These are phyloP conservation scores for Blastobotrys petasosporus DNA, from an alignment of 1,139 yeast species.

Conservation along the genomic window DNA sequence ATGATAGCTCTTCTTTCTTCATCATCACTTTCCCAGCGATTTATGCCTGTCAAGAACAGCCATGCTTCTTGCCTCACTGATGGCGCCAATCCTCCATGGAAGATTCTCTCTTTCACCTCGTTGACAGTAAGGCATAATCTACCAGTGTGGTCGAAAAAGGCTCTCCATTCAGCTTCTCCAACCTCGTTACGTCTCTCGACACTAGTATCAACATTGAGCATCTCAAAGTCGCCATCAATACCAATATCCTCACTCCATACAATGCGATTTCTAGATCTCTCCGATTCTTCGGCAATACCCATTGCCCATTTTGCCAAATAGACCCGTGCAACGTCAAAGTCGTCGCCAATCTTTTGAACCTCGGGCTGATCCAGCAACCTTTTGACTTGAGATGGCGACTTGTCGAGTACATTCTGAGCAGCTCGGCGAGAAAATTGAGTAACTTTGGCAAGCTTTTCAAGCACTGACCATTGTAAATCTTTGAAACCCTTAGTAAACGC, in stretches of 20 bases:
- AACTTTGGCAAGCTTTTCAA: conserved; percentile 79
- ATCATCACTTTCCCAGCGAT: conserved; percentile 78
- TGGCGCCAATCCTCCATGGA: conserved; percentile 79
- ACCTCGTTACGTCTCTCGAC: conserved; percentile 65
- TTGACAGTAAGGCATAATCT: conserved; percentile 61
- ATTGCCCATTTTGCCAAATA: conserved; percentile 97
- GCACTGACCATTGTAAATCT: conserved; percentile 76
- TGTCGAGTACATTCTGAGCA: conserved; percentile 54
- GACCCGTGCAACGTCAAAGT: conserved; percentile 85
- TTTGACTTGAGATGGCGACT: conserved; percentile 55
- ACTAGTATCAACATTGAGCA: conserved; percentile 51
- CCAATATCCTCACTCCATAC: conserved; percentile 47
- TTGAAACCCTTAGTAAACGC: conserved; percentile 39
- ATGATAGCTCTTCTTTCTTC: conserved; percentile 60
- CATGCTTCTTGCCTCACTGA: conserved; percentile 70
- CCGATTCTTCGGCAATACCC: conserved; percentile 90
- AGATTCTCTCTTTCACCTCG: conserved; percentile 75
- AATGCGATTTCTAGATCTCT: conserved; percentile 51
- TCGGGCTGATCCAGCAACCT: conserved; percentile 69
- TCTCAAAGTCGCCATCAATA: conserved; percentile 64
- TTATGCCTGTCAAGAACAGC: conserved; percentile 77
- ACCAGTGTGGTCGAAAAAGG: conserved; percentile 76
- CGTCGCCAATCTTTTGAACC: conserved; percentile 74
- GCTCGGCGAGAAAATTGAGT: conserved; percentile 64
- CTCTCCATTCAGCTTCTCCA: conserved; percentile 70